These are phyloP conservation scores for Cryptococcus floricola DNA, from an alignment of 1,284 basidiomycete species.

Conservation along the genomic window DNA sequence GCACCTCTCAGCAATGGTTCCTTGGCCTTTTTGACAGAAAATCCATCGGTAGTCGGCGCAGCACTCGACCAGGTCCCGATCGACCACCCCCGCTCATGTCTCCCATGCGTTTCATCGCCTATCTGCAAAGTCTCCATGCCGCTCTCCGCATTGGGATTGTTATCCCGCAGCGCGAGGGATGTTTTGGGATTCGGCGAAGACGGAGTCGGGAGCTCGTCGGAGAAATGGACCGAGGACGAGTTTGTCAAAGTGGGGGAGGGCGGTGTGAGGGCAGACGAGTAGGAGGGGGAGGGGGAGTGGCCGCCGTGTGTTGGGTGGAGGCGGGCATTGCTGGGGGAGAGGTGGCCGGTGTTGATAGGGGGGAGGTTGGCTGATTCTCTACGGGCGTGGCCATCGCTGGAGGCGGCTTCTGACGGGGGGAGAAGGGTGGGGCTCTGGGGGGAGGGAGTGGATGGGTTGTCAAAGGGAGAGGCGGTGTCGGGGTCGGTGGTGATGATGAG, in stretches of 20 bases:
- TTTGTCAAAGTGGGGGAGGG: constrained; percentile 41
- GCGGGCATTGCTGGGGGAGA: constrained; percentile 23
- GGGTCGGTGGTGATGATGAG: neutral
- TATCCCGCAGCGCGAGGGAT: constrained; percentile 63
- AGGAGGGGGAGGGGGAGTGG: constrained; percentile 20
- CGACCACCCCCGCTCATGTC: constrained; percentile 29
- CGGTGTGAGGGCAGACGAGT: constrained; percentile 27
- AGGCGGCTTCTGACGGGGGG: no score
- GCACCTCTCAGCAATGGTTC: constrained; percentile 7
- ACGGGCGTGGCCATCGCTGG: no score
- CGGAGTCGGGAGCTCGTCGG: constrained; percentile 31
- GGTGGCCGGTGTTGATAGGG: constrained; percentile 20
- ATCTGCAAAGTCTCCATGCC: constrained; percentile 59
- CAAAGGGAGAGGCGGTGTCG: constrained; percentile 7
- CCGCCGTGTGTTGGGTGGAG: constrained; percentile 6
- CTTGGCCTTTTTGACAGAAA: constrained; percentile 3
- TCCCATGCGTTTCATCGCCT: constrained; percentile 45
- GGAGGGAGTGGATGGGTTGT: constrained; percentile 8
- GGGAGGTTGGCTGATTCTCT: neutral
- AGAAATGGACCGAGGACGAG: constrained; percentile 36
- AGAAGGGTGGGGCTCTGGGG: neutral
- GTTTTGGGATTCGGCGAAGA: constrained; percentile 27
- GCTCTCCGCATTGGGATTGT: constrained; percentile 60
- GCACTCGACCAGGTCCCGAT: constrained; percentile 32
- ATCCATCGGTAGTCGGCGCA: constrained; percentile 14